A percentile compares a stretch with the other conserved stretches of the same genome.
These are phyloP conservation scores for Teunomyces kruisii DNA, from an alignment of 805 yeast species.

Conservation along the genomic window DNA sequence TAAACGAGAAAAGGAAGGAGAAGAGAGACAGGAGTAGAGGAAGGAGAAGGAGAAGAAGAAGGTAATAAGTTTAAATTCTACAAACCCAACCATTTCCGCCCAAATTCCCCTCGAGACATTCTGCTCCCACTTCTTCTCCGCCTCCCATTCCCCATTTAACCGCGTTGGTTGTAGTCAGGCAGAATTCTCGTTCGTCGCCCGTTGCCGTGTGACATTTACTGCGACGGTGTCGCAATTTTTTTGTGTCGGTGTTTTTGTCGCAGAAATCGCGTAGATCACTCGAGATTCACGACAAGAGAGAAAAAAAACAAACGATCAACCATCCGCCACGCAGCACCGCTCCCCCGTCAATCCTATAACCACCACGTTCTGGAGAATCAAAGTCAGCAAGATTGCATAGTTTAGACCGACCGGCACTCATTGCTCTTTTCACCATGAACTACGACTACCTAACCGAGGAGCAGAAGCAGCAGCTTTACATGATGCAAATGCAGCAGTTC, in stretches of 20 bases:
- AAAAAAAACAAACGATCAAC: background rate
- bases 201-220: background rate
- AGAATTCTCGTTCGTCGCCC: too few species aligned
- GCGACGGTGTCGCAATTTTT: background rate
- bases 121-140: too few species aligned
- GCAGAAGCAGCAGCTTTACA: conserved; percentile 30
- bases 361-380: background rate
- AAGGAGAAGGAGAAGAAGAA: too few species aligned
- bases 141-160: too few species aligned
- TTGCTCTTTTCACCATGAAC: conserved; percentile 17
- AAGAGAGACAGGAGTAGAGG: too few species aligned
- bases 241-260: conserved; percentile 5
- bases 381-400: background rate
- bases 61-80: too few species aligned
- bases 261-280: background rate
- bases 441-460: conserved; percentile 30
- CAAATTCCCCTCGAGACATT: too few species aligned
- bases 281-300: conserved; percentile 2
- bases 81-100: too few species aligned
- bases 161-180: too few species aligned
- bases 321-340: background rate
- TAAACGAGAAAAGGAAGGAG: too few species aligned
- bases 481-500: conserved; percentile 22
- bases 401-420: background rate
- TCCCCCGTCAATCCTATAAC: background rate